phyloP scores from a whole-genome alignment of 75 land plant species.

The Chamaecyparis obtusa region DNA sequence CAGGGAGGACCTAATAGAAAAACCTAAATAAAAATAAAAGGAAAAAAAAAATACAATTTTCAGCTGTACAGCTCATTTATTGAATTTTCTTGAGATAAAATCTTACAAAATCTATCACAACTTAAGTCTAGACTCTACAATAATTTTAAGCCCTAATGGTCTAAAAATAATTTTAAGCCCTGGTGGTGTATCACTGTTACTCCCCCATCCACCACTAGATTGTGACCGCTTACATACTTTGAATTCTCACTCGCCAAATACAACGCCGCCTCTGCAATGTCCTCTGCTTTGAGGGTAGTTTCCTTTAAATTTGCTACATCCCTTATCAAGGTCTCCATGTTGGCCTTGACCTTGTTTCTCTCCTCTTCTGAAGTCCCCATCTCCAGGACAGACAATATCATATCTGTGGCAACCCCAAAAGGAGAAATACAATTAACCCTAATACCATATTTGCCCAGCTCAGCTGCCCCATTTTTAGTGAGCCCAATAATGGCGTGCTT shows the following conservation, averaged over 20 bases:
- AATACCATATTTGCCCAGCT: conserved; percentile 49
- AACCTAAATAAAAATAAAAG: no score
- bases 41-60: no score
- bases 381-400: not conserved
- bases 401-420: not conserved
- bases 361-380: not conserved
- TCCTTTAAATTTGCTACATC: not conserved
- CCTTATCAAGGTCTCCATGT: not conserved
- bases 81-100: no score
- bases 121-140: no score
- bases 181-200: not conserved
- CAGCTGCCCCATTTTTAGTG: conserved; percentile 27
- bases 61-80: no score
- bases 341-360: not conserved
- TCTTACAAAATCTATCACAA: no score
- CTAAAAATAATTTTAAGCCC: no score
- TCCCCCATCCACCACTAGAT: conserved; percentile 7
- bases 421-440: conserved; percentile 65
- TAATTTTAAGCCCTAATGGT: no score
- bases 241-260: not conserved
- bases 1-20: no score
- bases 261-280: conserved; percentile 6
- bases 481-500: conserved; percentile 62
- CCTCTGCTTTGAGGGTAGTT: not conserved
- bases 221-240: conserved; percentile 6